Conservation (phyloP, 805 yeast genomes). For the Wickerhamiella dianesei region DNA sequence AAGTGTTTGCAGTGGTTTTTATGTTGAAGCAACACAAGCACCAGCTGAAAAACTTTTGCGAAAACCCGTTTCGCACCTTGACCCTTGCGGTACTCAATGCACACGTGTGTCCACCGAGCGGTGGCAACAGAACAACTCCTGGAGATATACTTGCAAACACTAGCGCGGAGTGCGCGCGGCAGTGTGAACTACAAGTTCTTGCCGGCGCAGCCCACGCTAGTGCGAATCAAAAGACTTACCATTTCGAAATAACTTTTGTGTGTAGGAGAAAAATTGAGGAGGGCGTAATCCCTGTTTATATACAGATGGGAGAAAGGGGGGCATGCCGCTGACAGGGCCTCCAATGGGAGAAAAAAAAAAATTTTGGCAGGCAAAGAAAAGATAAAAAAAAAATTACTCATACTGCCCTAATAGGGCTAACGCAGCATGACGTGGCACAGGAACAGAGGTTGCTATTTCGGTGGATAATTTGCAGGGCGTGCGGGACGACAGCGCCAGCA, state of each 20-base stretch:
- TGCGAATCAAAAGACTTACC: neutral
- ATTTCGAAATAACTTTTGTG: neutral
- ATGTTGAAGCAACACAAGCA: too few species aligned
- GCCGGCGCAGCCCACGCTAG: too few species aligned
- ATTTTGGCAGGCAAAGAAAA: neutral
- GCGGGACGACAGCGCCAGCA: too few species aligned
- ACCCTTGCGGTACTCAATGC: neutral
- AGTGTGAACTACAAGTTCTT: too few species aligned
- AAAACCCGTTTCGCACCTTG: neutral
- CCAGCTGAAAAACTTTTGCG: too few species aligned
- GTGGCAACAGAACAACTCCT: neutral
- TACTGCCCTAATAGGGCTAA: neutral
- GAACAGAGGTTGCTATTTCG: neutral
- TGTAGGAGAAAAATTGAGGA: neutral
- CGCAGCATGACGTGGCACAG: neutral
- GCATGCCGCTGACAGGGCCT: neutral
- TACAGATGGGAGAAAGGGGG: neutral
- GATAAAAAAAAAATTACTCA: neutral
- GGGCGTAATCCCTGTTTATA: neutral
- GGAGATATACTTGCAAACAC: too few species aligned
- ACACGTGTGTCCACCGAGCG: neutral
- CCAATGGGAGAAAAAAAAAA: neutral
- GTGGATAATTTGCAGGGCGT: too few species aligned
- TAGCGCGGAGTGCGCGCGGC: too few species aligned
- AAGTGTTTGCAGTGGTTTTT: too few species aligned